Evolutionary conservation across 805 yeast species (phyloP).

Genomic region (Trichomonascus vanleenenianus): DNA sequence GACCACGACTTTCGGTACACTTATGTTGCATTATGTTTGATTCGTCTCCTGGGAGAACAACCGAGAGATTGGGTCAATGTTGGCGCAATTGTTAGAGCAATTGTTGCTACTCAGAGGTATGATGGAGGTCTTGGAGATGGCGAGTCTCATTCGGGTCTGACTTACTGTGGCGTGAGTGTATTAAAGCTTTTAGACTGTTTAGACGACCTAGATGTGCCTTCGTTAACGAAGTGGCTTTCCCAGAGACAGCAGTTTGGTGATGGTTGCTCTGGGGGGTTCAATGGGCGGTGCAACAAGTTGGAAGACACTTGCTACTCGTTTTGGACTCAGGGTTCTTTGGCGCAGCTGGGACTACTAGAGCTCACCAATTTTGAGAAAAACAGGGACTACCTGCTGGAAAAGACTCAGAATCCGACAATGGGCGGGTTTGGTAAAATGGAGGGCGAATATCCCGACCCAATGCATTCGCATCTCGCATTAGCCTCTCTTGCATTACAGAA

Average conservation of each 20-base stretch:
- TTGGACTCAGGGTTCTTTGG: slow-evolving; percentile 65
- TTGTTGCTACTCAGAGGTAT: slow-evolving; percentile 31
- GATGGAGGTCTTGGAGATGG: slow-evolving; percentile 69
- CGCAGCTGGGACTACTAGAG: slow-evolving; percentile 31
- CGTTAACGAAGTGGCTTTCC: slow-evolving; percentile 28
- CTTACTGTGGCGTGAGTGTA: slow-evolving; percentile 73
- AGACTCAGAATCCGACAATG: slow-evolving; percentile 51
- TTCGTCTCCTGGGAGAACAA: slow-evolving; percentile 42
- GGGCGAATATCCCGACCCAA: slow-evolving; percentile 49
- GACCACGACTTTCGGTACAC: slow-evolving; percentile 68
- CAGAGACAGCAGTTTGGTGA: slow-evolving; percentile 43
- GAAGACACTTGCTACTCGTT: slow-evolving; percentile 86
- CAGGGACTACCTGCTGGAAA: slow-evolving; percentile 38
- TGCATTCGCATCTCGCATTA: slow-evolving; percentile 52
- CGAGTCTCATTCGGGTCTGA: slow-evolving; percentile 83
- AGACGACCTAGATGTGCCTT: slow-evolving; percentile 12
- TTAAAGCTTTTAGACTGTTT: slow-evolving; percentile 36
- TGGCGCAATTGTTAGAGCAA: slow-evolving; percentile 32
- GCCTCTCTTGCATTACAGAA: slow-evolving; percentile 35
- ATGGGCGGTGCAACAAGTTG: slow-evolving; percentile 78
- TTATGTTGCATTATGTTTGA: slow-evolving; percentile 62
- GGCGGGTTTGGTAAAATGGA: slow-evolving; percentile 79
- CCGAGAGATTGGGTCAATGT: slow-evolving; percentile 31
- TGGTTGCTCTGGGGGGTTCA: slow-evolving; percentile 56
- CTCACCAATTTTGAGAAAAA: slow-evolving; percentile 34